phyloP scores from a whole-genome alignment of 768 basidiomycete genomes.

The Hemileccinum rubropunctum region DNA sequence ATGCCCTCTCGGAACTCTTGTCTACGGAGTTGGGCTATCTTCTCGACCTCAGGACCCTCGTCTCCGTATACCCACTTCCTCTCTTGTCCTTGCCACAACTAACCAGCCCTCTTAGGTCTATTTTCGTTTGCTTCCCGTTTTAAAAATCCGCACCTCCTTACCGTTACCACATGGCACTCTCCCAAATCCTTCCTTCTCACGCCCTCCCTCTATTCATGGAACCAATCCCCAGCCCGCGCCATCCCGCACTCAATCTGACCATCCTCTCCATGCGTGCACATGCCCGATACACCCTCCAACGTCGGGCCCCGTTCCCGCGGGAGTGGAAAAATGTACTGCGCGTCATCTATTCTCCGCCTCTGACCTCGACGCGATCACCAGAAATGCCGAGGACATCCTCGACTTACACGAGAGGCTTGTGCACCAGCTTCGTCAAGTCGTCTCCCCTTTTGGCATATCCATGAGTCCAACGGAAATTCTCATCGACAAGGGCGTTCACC shows the following conservation, averaged over 20 bases:
- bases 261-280: constrained; percentile 27
- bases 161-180: constrained; percentile 22
- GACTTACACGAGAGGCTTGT: constrained; percentile 66
- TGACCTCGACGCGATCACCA: constrained; percentile 57
- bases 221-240: constrained; percentile 44
- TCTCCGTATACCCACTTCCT: constrained; percentile 52
- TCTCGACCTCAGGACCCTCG: constrained; percentile 71
- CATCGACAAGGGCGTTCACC: constrained; percentile 2
- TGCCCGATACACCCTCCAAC: constrained; percentile 21
- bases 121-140: constrained; percentile 52
- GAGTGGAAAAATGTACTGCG: constrained; percentile 33
- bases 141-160: constrained; percentile 32
- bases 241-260: constrained; percentile 45
- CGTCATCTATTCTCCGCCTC: constrained; percentile 54
- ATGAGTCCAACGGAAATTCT: constrained; percentile 30
- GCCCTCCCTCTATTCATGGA: constrained; percentile 39
- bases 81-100: neutral
- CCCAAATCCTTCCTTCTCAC: constrained; percentile 30
- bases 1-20: constrained; percentile 83
- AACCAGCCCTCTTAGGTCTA: constrained; percentile 50
- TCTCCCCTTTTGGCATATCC: constrained; percentile 51
- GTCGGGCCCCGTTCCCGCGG: constrained; percentile 11
- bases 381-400: constrained; percentile 69
- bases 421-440: constrained; percentile 46
- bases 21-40: constrained; percentile 84